phyloP scores from a whole-genome alignment of 176 grass and related monocot species.

The Poa annua region DNA sequence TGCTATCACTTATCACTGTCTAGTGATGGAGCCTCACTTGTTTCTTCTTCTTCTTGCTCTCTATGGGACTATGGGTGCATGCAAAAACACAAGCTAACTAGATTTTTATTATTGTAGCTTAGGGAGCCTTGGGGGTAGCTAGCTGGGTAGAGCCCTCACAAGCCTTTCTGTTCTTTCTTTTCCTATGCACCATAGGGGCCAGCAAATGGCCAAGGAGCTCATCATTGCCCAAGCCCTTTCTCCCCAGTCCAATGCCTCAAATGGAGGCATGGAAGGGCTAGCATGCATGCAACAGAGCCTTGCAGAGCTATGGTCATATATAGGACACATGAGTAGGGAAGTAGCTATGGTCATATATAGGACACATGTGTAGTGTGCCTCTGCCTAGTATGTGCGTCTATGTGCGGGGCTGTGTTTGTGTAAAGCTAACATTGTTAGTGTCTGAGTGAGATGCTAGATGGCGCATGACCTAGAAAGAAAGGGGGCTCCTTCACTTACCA shows the following conservation, averaged over 20 bases:
- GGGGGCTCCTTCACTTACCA: constrained; percentile 68
- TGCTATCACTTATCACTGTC: constrained; percentile 49
- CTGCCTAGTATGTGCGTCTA: not conserved
- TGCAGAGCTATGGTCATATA: constrained; percentile 35
- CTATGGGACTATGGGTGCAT: not conserved
- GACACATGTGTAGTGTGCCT: constrained; percentile 14
- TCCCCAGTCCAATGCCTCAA: constrained; percentile 30
- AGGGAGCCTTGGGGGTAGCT: not conserved
- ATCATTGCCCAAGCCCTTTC: constrained; percentile 50
- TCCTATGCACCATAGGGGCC: constrained; percentile 55
- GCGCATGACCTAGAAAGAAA: constrained; percentile 51
- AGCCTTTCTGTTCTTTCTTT: constrained; percentile 68
- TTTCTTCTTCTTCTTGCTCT: constrained; percentile 46
- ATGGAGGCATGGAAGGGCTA: constrained; percentile 36
- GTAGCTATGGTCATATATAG: not conserved
- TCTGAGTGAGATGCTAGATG: constrained; percentile 39
- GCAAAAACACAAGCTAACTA: not conserved
- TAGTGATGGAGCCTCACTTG: constrained; percentile 42
- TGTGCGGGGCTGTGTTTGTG: constrained; percentile 25
- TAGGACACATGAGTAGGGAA: constrained; percentile 31
- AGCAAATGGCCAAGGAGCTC: constrained; percentile 47
- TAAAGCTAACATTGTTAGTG: constrained; percentile 52
- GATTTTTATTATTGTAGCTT: not conserved
- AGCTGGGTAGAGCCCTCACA: constrained; percentile 35
- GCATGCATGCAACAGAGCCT: constrained; percentile 45